Conservation (phyloP, 2,329 filamentous ascomycete species). For the Sporothrix brunneoviolacea region DNA sequence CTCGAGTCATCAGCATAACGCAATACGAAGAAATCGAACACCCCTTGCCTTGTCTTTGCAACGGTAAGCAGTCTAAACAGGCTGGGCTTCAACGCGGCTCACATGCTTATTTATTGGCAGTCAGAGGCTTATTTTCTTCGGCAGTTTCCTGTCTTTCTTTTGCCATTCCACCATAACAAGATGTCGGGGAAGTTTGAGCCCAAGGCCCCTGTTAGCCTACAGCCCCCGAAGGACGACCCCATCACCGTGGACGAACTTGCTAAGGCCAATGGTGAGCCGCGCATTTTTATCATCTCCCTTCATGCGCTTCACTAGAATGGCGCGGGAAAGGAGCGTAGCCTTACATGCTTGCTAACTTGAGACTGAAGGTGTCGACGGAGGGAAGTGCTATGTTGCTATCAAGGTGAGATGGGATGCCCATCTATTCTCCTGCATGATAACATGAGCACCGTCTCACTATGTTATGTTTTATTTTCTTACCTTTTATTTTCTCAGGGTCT, state of each 20-base stretch:
- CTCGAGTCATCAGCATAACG: too few species aligned
- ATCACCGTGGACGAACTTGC: conserved; percentile 76
- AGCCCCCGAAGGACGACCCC: conserved; percentile 78
- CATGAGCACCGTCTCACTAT: not conserved
- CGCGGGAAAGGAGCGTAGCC: too few species aligned
- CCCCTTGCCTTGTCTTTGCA: too few species aligned
- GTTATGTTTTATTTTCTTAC: not conserved
- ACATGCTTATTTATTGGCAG: too few species aligned
- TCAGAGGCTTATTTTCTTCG: too few species aligned
- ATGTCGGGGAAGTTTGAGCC: conserved; percentile 69
- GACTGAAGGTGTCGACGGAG: conserved; percentile 56
- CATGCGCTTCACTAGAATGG: too few species aligned
- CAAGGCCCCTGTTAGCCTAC: conserved; percentile 66
- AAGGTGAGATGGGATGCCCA: conserved; percentile 42
- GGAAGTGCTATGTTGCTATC: conserved; percentile 62
- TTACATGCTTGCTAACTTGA: not conserved
- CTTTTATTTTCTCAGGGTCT: conserved; percentile 56
- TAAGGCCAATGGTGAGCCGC: conserved; percentile 78
- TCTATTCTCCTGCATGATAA: too few species aligned
- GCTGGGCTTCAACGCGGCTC: too few species aligned
- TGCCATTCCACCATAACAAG: conserved; percentile 13
- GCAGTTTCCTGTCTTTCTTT: not conserved
- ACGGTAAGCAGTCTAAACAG: too few species aligned
- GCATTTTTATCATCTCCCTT: too few species aligned
- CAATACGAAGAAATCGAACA: too few species aligned